Evolutionary conservation across 2,329 filamentous ascomycete species (phyloP), one percentile per base, ranked within the genome.

Genomic region (Pseudocercospora pini-densiflorae): DNA sequence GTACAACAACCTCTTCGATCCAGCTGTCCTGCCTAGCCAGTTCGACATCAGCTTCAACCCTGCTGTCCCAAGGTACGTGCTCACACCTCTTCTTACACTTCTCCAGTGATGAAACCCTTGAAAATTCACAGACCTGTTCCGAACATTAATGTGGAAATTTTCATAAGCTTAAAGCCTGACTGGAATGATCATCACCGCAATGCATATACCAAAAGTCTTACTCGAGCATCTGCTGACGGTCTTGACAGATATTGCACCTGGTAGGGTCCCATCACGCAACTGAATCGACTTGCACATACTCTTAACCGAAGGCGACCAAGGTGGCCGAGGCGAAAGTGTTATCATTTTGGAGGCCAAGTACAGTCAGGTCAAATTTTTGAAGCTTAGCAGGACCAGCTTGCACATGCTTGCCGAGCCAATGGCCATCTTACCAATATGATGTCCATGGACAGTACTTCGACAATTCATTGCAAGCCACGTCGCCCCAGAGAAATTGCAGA

Each of bases 81-180:
- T 55, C 58, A 5, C 10, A 43, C 10, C 45, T 62, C 55, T 54
- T 61, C 57, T 16, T 51, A 19, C 51, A 43, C 43, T 31, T n/a
- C 36, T 66, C 62, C 54, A 58, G 62, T 73, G 71, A 74, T 74
- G 73, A 73, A 66, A 71, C 60, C 64, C 64, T 62, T 67, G 61
- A 65, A 66, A 65, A 70, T 68, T 70, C 73, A 75, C 71, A 75
- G 73, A 75, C 73, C 73, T 75, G 73, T 72, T 72, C 71, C 61
- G 71, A 75, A 72, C 58, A 68, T 54, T 65, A 53, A 69, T 75
- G 73, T 71, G 69, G 71, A 73, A 53, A 67, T 67, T 58, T 65
- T 47, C 64, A 69, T 47, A 24, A 66, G 61, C 66, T 64, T 61
- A 54, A 68, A 64, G 55, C 59, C 66, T 68, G 66, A 68, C 60